Base-by-base conservation (phyloP, 2,329 filamentous ascomycete species). In the Rachicladosporium sp. region DNA sequence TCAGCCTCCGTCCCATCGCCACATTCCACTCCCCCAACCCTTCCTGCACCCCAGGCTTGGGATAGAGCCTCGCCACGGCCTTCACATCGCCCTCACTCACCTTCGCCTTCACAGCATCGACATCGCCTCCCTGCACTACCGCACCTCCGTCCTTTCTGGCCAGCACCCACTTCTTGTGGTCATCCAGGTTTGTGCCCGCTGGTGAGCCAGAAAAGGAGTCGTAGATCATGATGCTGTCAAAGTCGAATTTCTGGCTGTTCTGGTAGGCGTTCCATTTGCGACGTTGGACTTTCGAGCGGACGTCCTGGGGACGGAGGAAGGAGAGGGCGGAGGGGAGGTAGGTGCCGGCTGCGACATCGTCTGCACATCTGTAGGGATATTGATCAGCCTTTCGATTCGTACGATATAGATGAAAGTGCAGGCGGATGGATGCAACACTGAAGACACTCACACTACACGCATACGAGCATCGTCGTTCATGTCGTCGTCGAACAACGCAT, bases 211-310 rank as follows among this genome's bases (percentile, higher is more conserved):
- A 35, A 10, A 33, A 31, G 21, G 33, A 36, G 12, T 31, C 37
- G 30, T 42, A 42, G 12, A 42, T 34, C 40, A 42, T 42, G 10
- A 42, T 38, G 19, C 40, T 42, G 7, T 38, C 31, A 10, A 33
- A 42, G n/a, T 42, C 40, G 19, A 42, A 42, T 6, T 21, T 6
- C 6, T 42, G n/a, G 4, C 31, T 38, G 4, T 30, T 21, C 11
- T 21, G 19, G n/a, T 34, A 42, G 7, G 6, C n/a, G 8, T 35
- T 27, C 23, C 23, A 42, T 9, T 39, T 27, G 6, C 12, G 6
- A 11, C 34, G 35, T 21, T 15, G 13, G 2, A 3, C 6, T 9
- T 34, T 27, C 11, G 32, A n/a, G 13, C 38, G 38, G 13, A 35
- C 33, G 11, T 31, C 33, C 11, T 32, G 31, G 31, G 21, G 31